Evolutionary conservation across 768 basidiomycete genomes (phyloP).

Genomic region (Rhizopogon rudus): DNA sequence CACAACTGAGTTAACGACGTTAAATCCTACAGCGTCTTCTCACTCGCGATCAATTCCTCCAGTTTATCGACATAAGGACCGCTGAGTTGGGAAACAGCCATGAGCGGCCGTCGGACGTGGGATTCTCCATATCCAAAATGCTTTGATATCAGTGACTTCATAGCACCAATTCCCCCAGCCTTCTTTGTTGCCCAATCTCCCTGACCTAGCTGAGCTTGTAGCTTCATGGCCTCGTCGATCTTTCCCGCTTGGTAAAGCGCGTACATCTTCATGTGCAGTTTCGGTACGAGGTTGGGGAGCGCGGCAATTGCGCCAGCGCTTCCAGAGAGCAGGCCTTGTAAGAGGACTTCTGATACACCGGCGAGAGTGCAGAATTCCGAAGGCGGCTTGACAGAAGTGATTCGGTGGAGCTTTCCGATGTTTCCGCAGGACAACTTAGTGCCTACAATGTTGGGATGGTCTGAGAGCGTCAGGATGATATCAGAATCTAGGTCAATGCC

Average conservation of each 20-base stretch:
- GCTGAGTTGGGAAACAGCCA: constrained; percentile 33
- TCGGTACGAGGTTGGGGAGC: constrained; percentile 56
- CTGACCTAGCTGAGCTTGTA: constrained; percentile 59
- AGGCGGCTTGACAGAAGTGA: constrained; percentile 52
- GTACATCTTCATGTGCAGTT: constrained; percentile 48
- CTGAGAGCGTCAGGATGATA: constrained; percentile 57
- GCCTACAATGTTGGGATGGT: constrained; percentile 83
- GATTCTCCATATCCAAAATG: constrained; percentile 60
- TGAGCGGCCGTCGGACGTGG: constrained; percentile 46
- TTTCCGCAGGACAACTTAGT: constrained; percentile 82
- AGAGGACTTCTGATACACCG: constrained; percentile 68
- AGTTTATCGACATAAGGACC: constrained; percentile 37
- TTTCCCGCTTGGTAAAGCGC: constrained; percentile 48
- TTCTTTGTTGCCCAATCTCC: constrained; percentile 62
- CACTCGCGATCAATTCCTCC: constrained; percentile 40
- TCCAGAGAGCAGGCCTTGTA: constrained; percentile 55
- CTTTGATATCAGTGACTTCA: constrained; percentile 58
- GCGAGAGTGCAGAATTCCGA: constrained; percentile 66
- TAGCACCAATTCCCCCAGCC: constrained; percentile 61
- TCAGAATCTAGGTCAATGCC: constrained; percentile 86
- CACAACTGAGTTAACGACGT: not conserved
- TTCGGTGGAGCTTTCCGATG: constrained; percentile 77
- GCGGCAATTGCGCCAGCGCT: constrained; percentile 66
- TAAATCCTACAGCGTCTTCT: constrained; percentile 29
- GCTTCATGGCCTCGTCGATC: constrained; percentile 50